phyloP scores from a whole-genome alignment of 805 yeast genomes.

The Suhomyces xylopsoci region DNA sequence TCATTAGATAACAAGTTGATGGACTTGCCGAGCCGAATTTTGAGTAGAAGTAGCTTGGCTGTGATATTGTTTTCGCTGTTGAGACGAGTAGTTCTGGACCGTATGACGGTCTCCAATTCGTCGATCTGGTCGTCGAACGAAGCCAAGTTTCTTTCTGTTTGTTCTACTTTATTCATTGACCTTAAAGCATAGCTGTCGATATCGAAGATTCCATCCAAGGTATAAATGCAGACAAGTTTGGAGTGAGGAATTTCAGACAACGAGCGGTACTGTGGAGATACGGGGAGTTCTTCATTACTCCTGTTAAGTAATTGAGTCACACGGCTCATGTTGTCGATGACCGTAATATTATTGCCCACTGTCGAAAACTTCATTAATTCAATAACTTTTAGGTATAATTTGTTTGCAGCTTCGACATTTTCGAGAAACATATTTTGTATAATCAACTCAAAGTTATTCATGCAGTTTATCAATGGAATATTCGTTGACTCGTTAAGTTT shows the following conservation, averaged over 20 bases:
- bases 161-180: neutral
- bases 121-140: neutral
- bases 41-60: neutral
- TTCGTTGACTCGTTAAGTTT: constrained; percentile 30
- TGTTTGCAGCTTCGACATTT: constrained; percentile 3
- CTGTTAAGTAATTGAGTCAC: neutral
- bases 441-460: constrained; percentile 11
- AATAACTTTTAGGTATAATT: neutral
- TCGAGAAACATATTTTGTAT: constrained; percentile 4
- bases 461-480: constrained; percentile 20
- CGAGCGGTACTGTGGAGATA: neutral
- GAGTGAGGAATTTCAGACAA: neutral
- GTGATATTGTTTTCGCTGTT: neutral
- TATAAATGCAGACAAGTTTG: neutral
- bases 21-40: neutral
- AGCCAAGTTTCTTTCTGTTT: neutral
- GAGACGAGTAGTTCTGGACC: neutral
- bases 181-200: constrained; percentile 1
- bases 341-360: neutral
- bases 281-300: neutral
- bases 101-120: neutral
- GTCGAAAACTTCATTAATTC: neutral
- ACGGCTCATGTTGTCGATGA: neutral
- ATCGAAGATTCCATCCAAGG: neutral
- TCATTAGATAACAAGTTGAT: neutral